Evolutionary conservation across 495 filamentous ascomycete species (phyloP).

Genomic region (Podospora sp.): DNA sequence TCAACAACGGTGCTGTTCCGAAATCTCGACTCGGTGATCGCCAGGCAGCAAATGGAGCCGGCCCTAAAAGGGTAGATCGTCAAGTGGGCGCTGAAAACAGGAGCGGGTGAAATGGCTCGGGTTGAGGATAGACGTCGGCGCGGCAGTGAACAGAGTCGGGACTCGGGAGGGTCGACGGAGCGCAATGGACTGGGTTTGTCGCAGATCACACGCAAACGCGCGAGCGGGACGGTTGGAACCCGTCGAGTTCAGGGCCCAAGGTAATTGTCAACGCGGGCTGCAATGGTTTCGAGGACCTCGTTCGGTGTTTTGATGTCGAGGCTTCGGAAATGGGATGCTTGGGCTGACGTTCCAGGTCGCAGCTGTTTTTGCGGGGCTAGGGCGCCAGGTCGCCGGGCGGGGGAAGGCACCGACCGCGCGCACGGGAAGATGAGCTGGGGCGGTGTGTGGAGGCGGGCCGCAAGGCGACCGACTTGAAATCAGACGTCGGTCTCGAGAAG

Average conservation of each 20-base stretch:
- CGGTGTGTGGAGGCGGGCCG: slow-evolving; percentile 9
- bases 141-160: background rate
- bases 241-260: slow-evolving; percentile 9
- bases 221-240: slow-evolving; percentile 12
- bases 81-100: background rate
- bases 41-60: background rate
- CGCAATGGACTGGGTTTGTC: slow-evolving; percentile 1
- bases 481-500: background rate
- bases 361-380: slow-evolving; percentile 30
- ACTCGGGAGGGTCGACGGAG: slow-evolving; percentile 4
- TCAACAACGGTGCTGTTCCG: background rate
- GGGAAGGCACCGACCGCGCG: slow-evolving; percentile 4
- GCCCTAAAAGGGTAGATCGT: background rate
- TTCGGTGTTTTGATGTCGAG: slow-evolving; percentile 24
- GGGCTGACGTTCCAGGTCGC: slow-evolving; percentile 25
- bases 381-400: slow-evolving; percentile 10
- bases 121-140: background rate
- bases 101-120: background rate
- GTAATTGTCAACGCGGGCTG: slow-evolving; percentile 9
- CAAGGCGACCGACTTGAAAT: background rate
- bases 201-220: slow-evolving; percentile 3
- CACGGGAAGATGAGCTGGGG: slow-evolving; percentile 8
- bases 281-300: slow-evolving; percentile 1
- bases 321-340: slow-evolving; percentile 22
- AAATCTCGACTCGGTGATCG: background rate